phyloP scores from a whole-genome alignment of 306 rosid species.

The Aeschynomene evenia region DNA sequence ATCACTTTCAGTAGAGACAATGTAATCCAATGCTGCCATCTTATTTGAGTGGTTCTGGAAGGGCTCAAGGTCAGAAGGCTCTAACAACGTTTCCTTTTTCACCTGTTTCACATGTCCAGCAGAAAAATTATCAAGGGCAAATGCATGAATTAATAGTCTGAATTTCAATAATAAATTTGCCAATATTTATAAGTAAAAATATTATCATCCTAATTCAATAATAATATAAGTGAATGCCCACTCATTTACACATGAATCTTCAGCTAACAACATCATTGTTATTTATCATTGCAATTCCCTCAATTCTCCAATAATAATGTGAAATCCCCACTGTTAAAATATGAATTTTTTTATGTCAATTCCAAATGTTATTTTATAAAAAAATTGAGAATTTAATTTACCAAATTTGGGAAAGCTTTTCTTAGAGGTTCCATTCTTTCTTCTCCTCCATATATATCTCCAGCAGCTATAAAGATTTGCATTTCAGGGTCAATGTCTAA shows the following conservation, averaged over 20 bases:
- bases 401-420: constrained; percentile 58
- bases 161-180: no score
- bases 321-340: no score
- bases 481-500: constrained; percentile 52
- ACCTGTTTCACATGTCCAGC: constrained; percentile 19
- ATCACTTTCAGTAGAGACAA: constrained; percentile 63
- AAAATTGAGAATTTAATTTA: constrained; percentile 23
- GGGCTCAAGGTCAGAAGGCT: constrained; percentile 51
- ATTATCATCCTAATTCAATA: no score
- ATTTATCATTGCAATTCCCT: no score
- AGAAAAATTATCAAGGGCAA: background rate
- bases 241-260: no score
- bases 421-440: constrained; percentile 48
- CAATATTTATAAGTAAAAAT: no score
- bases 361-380: background rate
- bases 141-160: no score
- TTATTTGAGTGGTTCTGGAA: constrained; percentile 63
- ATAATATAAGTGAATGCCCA: no score
- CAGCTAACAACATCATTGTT: no score
- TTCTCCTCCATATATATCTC: constrained; percentile 62
- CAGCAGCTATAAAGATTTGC: constrained; percentile 71
- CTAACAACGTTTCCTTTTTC: constrained; percentile 58
- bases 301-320: no score
- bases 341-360: no score
- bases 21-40: constrained; percentile 77